Conservation (phyloP, 805 yeast species). For the Myxozyma sirexii region DNA sequence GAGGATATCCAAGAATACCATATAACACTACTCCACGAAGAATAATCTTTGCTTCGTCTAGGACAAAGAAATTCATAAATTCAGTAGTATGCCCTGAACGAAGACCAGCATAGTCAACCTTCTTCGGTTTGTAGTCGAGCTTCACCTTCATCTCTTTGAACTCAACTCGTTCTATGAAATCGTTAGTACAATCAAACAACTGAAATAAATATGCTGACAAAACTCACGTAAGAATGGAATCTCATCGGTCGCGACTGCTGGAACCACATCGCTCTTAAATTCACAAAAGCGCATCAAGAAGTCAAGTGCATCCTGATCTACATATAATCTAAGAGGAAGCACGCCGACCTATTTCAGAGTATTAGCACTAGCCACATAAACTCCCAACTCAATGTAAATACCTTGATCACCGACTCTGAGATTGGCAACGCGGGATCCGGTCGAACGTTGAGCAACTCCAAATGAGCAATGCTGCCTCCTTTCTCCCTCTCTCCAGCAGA, state of each 20-base stretch:
- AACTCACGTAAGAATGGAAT: slow-evolving; percentile 34
- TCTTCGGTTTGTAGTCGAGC: slow-evolving; percentile 90
- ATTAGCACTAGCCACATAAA: slow-evolving; percentile 16
- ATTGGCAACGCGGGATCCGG: slow-evolving; percentile 69
- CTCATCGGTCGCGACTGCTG: slow-evolving; percentile 27
- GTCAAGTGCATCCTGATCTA: slow-evolving; percentile 92
- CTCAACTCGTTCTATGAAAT: slow-evolving; percentile 55
- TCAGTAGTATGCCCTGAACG: slow-evolving; percentile 86
- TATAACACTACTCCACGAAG: slow-evolving; percentile 64
- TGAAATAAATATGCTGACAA: not conserved
- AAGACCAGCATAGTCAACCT: slow-evolving; percentile 79
- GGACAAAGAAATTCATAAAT: slow-evolving; percentile 81
- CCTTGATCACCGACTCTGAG: slow-evolving; percentile 61
- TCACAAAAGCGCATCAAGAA: slow-evolving; percentile 78
- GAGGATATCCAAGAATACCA: slow-evolving; percentile 76
- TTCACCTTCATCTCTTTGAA: slow-evolving; percentile 55
- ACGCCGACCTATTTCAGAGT: slow-evolving; percentile 40
- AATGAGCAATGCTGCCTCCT: slow-evolving; percentile 63
- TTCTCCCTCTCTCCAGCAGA: slow-evolving; percentile 71
- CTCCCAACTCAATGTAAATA: slow-evolving; percentile 41
- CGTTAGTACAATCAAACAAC: not conserved
- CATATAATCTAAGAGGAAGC: slow-evolving; percentile 76
- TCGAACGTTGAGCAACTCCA: slow-evolving; percentile 59
- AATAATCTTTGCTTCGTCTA: slow-evolving; percentile 80
- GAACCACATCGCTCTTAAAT: slow-evolving; percentile 63